Conservation (phyloP, 2,329 filamentous ascomycete genomes). For the Arthroderma sp. region DNA sequence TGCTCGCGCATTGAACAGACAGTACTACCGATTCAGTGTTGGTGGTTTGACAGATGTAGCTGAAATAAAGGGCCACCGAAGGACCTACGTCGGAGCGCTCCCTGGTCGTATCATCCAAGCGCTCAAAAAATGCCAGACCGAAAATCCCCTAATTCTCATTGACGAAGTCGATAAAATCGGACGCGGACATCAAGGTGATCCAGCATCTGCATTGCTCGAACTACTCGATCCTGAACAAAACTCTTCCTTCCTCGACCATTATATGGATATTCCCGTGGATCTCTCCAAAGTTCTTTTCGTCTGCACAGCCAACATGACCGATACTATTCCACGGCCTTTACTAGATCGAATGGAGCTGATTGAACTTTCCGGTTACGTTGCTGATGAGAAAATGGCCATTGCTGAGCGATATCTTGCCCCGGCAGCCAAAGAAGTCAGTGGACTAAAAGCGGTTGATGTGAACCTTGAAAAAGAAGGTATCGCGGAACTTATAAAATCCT, state of each 20-base stretch:
- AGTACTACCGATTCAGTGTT: slow-evolving; percentile 98
- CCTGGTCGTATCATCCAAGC: slow-evolving; percentile 96
- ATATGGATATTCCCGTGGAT: slow-evolving; percentile 96
- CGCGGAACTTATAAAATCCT: slow-evolving; percentile 94
- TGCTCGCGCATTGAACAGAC: slow-evolving; percentile 79
- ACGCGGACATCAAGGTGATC: slow-evolving; percentile 89
- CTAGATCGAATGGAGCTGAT: slow-evolving; percentile 98
- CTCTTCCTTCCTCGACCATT: slow-evolving; percentile 92
- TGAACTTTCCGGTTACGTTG: slow-evolving; percentile 86
- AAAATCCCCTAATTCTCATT: slow-evolving; percentile 91
- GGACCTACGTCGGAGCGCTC: slow-evolving; percentile 91
- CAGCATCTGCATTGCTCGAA: slow-evolving; percentile 84
- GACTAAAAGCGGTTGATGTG: slow-evolving; percentile 84
- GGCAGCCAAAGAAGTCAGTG: slow-evolving; percentile 85
- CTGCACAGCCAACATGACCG: slow-evolving; percentile 97
- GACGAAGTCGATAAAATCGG: slow-evolving; percentile 99
- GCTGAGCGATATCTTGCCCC: slow-evolving; percentile 86
- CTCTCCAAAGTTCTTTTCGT: slow-evolving; percentile 96
- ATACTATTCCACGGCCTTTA: slow-evolving; percentile 87
- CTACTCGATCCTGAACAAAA: slow-evolving; percentile 95
- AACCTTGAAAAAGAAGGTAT: slow-evolving; percentile 75
- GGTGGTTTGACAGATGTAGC: slow-evolving; percentile 94
- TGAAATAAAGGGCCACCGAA: slow-evolving; percentile 93
- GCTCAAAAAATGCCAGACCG: slow-evolving; percentile 96
- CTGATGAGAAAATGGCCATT: slow-evolving; percentile 98